Base-by-base conservation (phyloP, 2,329 filamentous ascomycete genomes). In the Penicillium sp. region DNA sequence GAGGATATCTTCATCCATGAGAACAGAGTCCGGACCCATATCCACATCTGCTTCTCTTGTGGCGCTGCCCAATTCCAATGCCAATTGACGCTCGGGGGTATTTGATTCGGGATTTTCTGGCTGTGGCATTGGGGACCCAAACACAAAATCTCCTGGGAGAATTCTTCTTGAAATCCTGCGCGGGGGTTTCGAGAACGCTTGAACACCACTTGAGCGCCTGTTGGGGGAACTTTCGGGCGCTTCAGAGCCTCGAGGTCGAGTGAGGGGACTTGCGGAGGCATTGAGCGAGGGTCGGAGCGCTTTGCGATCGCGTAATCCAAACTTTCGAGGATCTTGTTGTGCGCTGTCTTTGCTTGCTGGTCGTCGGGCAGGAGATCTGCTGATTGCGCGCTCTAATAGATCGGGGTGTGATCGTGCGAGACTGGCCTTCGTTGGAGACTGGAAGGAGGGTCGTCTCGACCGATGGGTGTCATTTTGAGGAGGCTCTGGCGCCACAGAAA, bases 351-450 rank as follows among this genome's bases (percentile, higher is more conserved):
- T 62, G 47, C 51, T 63, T 49, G 56, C 52, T 23, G 62, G 63
- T 69, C 69, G 57, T 62, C 59, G 70, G 64, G 59, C 75, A 67
- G 65, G 76, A 65, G 65, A 75, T 69, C 56, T 76, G 75, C 66
- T 76, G 65, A 67, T 76, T 71, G 69, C 68, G 62, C 80, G 77
- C 56, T 80, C 75, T 35, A 87, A 73, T 7, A 87, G 77, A 12
- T 85, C 81, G 0, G 86, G 84, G 60, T 88, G 84, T 48, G 84
- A 81, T 62, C 84, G 82, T 57, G 85, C 79, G 15, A 89, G 73
- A 65, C 85, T 89, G 13, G 86, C 81, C 68, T 81, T 85, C 0
- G 86, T 89, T 0, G 88, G 86, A n/a, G 86, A 88, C 54, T 84
- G 84, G 68, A 86, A 89, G 0, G 86, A 88, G 0, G 83, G 81